phyloP scores from a whole-genome alignment of 106 monocot genomes.

The Hemerocallis citrina region DNA sequence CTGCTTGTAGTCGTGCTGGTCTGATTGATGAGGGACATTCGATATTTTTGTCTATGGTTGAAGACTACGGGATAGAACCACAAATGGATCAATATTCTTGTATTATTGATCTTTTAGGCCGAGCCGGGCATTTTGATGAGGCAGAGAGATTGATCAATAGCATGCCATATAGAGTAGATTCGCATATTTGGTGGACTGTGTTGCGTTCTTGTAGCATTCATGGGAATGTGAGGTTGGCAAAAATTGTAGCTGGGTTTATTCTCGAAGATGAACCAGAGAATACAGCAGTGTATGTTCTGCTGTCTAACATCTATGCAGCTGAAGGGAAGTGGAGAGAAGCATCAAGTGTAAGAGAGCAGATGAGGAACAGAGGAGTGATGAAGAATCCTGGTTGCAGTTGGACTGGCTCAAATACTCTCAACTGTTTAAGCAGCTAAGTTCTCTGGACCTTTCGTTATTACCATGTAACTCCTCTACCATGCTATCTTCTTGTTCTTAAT shows the following conservation, averaged over 20 bases:
- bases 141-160: constrained; percentile 20
- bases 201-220: constrained; percentile 28
- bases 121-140: constrained; percentile 28
- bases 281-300: constrained; percentile 22
- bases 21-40: constrained; percentile 20
- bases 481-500: neutral
- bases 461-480: neutral
- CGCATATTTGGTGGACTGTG: constrained; percentile 33
- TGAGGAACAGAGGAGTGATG: constrained; percentile 13
- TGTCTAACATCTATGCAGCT: constrained; percentile 32
- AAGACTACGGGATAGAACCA: constrained; percentile 24
- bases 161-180: constrained; percentile 14
- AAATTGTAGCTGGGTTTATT: constrained; percentile 14
- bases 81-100: constrained; percentile 26
- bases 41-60: constrained; percentile 26
- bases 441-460: neutral
- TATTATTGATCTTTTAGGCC: constrained; percentile 38
- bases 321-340: constrained; percentile 34
- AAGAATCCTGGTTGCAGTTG: constrained; percentile 37
- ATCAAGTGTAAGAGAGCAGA: constrained; percentile 21
- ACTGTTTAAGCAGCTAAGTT: neutral
- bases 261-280: constrained; percentile 26
- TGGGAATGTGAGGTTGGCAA: constrained; percentile 23
- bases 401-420: constrained; percentile 12
- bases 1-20: constrained; percentile 38